These are phyloP conservation scores for Yamagishiella unicocca DNA, from an alignment of 139 green algal genomes.

Conservation along the genomic window DNA sequence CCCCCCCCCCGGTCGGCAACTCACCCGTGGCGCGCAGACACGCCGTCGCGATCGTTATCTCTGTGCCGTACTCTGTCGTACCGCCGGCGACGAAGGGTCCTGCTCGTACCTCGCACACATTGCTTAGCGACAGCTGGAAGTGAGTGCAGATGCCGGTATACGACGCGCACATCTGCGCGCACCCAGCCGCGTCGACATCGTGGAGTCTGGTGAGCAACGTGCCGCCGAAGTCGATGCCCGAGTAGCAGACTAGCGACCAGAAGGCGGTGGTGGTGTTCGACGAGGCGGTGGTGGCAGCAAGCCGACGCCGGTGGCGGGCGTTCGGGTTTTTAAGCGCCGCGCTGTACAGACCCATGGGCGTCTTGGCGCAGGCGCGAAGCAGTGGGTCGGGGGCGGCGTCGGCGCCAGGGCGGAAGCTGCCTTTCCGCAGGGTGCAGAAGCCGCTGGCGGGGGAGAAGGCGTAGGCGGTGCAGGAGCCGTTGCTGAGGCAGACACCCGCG, in stretches of 20 bases:
- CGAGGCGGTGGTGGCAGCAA: not conserved
- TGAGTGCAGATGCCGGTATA: not conserved
- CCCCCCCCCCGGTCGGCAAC: not conserved
- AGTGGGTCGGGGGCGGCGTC: not conserved
- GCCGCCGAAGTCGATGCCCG: not conserved
- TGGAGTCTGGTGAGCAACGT: not conserved
- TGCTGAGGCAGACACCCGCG: not conserved
- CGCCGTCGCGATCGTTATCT: not conserved
- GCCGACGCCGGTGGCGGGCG: no score
- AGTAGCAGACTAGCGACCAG: not conserved
- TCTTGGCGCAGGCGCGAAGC: slow-evolving; percentile 1
- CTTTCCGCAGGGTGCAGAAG: not conserved
- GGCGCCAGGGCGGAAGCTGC: not conserved
- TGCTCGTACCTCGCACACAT: not conserved
- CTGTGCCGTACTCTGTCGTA: not conserved
- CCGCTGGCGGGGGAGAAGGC: not conserved
- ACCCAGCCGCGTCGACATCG: not conserved
- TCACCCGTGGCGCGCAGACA: not conserved
- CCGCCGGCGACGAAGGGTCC: not conserved
- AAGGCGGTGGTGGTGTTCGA: not conserved
- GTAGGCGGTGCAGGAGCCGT: not conserved
- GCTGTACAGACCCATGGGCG: not conserved
- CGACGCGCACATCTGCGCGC: not conserved
- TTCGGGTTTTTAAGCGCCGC: not conserved
- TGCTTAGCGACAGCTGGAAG: not conserved